phyloP scores from a whole-genome alignment of 257 asterid genomes.

The Coffea eugenioides region DNA sequence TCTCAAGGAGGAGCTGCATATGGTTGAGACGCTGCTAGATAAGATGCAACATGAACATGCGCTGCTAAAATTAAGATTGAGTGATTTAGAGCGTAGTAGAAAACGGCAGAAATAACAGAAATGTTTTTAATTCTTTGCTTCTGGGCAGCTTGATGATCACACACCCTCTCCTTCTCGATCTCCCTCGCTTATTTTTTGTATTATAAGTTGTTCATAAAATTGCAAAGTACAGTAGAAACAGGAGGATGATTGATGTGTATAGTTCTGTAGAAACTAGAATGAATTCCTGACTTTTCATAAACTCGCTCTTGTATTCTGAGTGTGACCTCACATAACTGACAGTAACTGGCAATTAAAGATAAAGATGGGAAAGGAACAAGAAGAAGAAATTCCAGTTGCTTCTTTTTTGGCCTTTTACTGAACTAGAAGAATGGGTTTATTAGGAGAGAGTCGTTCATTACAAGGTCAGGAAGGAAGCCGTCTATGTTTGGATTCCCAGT shows the following conservation, averaged over 20 bases:
- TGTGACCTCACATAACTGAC: background rate
- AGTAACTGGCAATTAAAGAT: too few relatives aligned
- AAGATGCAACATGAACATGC: constrained; percentile 66
- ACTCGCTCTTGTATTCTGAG: background rate
- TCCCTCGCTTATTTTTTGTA: background rate
- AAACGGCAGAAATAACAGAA: constrained; percentile 33
- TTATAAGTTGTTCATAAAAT: background rate
- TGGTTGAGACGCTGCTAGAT: constrained; percentile 59
- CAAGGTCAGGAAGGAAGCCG: too few relatives aligned
- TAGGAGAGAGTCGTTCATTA: too few relatives aligned
- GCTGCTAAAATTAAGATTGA: constrained; percentile 54
- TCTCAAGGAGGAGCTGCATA: constrained; percentile 78
- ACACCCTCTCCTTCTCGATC: background rate
- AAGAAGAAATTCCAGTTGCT: too few relatives aligned
- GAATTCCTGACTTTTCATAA: background rate
- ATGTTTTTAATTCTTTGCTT: background rate
- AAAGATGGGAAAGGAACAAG: too few relatives aligned
- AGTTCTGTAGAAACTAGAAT: background rate
- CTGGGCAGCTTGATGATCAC: background rate
- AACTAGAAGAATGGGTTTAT: too few relatives aligned
- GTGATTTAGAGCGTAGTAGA: constrained; percentile 60
- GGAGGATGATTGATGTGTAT: background rate
- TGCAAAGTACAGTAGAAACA: background rate
- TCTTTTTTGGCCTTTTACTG: too few relatives aligned
- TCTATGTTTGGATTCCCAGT: too few relatives aligned